Evolutionary conservation across 345 rosid species (phyloP), one percentile per base, ranked within the genome.

Genomic region (Moricandia moricandioides): DNA sequence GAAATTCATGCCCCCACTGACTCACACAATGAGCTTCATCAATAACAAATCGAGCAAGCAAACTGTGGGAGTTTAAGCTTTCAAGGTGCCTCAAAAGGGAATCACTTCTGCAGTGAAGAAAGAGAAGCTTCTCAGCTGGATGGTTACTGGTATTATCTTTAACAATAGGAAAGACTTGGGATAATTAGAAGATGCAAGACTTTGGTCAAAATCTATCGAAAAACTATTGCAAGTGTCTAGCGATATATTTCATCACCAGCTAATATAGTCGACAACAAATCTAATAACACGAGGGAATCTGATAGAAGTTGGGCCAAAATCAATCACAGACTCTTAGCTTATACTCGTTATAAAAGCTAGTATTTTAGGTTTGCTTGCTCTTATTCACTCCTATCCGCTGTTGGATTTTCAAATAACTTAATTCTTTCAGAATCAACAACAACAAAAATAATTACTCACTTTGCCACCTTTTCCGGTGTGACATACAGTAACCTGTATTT

Each of bases 1-100:
- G 90, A 87, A 94, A 94, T 83, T 94, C 99, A 83, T 94, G 99
- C 40, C 99, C 99, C 99, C 99, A 94, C 81, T 94, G 99, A 82
- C 99, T 94, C 83, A 94, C 97, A 77, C 99, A 94, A 55, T 94
- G 99, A 69, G 99, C 99, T 88, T 94, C 99, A 76, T 94, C 99
- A 81, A 94, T 94, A 61, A 94, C 99, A 83, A 94, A 88, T 85
- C 99, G 89, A 57, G 96, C 88, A 78, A 94, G 97, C 80, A 92
- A 78, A 58, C 85, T 86, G 77, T 91, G 91, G 62, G 90, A 78
- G 81, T 86, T 88, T 82, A 94, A 85, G 81, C 76, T 86, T 68
- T 90, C 95, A 82, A 94, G 83, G 21, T 91, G 88, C 73, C 97
- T 85, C 85, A 94, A 82, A 78, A 94, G 88, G 74, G 84, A 87